phyloP scores from a whole-genome alignment of 345 rosid genomes.

The Ceriops zippeliana region DNA sequence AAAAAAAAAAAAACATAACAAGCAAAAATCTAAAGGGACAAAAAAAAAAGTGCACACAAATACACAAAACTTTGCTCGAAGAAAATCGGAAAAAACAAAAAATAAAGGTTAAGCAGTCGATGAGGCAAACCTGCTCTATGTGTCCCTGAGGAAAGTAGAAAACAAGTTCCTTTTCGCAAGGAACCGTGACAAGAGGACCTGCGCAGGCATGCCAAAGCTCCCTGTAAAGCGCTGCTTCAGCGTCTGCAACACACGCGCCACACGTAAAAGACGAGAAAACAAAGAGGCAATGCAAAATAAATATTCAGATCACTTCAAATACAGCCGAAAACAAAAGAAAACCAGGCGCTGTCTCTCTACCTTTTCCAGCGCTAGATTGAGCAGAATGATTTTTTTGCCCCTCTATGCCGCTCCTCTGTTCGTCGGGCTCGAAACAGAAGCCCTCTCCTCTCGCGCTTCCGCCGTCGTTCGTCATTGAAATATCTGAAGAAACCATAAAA shows the following conservation, averaged over 20 bases:
- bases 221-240: constrained; percentile 59
- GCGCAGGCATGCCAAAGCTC: constrained; percentile 98
- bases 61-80: too few species aligned
- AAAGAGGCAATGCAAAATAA: not conserved
- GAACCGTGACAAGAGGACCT: constrained; percentile 77
- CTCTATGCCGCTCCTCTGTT: constrained; percentile 31
- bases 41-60: too few species aligned
- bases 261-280: not conserved
- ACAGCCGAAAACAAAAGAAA: not conserved
- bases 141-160: constrained; percentile 92
- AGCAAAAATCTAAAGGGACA: too few species aligned
- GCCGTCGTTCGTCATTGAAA: constrained; percentile 33
- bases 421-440: constrained; percentile 32
- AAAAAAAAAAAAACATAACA: not conserved
- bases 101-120: not conserved
- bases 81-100: not conserved
- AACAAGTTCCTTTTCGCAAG: constrained; percentile 68
- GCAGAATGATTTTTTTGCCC: constrained; percentile 37
- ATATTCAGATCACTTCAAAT: not conserved
- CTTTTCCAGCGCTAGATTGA: constrained; percentile 11
- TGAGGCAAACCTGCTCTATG: constrained; percentile 71
- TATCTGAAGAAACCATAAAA: constrained; percentile 43
- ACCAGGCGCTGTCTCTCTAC: not conserved
- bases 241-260: constrained; percentile 34
- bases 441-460: constrained; percentile 37